Evolutionary conservation across 306 rosid genomes (phyloP).

Genomic region (Trichosanthes truncata): DNA sequence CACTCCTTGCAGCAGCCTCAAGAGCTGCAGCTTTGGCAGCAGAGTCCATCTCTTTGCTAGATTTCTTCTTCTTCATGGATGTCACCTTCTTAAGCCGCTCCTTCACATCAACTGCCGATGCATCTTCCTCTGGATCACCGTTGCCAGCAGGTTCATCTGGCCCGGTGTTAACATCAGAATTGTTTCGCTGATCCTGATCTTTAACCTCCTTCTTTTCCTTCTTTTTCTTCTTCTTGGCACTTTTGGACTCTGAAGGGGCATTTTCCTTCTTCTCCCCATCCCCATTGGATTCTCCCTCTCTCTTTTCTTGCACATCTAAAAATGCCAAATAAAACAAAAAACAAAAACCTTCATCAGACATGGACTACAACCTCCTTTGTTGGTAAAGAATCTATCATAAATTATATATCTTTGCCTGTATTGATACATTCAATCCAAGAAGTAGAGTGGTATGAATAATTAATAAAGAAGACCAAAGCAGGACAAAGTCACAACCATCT

Average conservation of each 20-base stretch:
- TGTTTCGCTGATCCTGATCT: constrained; percentile 58
- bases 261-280: constrained; percentile 66
- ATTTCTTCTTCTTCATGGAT: constrained; percentile 70
- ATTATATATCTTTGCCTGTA: background rate
- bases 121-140: constrained; percentile 48
- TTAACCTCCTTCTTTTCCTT: constrained; percentile 82
- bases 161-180: constrained; percentile 32
- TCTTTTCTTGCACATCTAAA: constrained; percentile 49
- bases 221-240: constrained; percentile 84
- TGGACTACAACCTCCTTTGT: background rate
- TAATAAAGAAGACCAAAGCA: background rate
- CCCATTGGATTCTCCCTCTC: constrained; percentile 32
- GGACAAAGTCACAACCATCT: background rate
- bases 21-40: constrained; percentile 80
- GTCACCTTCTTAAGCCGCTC: constrained; percentile 82
- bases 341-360: background rate
- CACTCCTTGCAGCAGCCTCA: constrained; percentile 83
- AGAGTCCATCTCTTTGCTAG: constrained; percentile 72
- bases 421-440: background rate
- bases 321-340: constrained; percentile 10
- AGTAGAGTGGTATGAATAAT: background rate
- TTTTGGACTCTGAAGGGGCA: constrained; percentile 42
- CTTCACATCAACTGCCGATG: constrained; percentile 59
- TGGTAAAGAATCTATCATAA: background rate
- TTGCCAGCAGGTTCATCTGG: constrained; percentile 27